Conservation (phyloP, 2,329 filamentous ascomycete genomes). For the Epichloe coenophiala region DNA sequence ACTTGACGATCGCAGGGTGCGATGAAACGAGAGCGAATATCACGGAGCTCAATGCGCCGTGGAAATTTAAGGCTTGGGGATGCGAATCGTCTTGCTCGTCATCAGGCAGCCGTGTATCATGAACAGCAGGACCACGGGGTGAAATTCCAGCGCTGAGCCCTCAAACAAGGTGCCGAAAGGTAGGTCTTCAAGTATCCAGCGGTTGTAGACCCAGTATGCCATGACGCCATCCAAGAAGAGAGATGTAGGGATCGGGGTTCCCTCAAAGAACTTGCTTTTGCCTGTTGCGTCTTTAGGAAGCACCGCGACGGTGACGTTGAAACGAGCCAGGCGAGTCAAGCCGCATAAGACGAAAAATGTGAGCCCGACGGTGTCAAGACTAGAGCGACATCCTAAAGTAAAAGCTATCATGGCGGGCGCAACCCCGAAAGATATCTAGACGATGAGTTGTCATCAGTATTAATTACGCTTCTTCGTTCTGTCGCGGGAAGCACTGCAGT, state of each 20-base stretch:
- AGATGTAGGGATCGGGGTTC: conserved; percentile 88
- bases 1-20: not conserved
- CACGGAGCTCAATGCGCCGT: not conserved
- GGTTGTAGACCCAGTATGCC: conserved; percentile 75
- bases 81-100: conserved; percentile 88
- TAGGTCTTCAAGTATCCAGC: conserved; percentile 67
- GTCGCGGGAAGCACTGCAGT: not conserved
- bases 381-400: conserved; percentile 73
- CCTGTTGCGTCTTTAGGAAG: conserved; percentile 85
- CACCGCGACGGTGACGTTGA: conserved; percentile 87
- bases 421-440: conserved; percentile 89
- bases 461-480: not conserved
- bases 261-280: conserved; percentile 93
- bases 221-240: conserved; percentile 70
- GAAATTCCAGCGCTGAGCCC: conserved; percentile 64
- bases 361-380: conserved; percentile 65
- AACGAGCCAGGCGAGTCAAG: conserved; percentile 82
- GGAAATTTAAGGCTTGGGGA: conserved; percentile 66
- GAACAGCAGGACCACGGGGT: conserved; percentile 71
- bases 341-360: conserved; percentile 90
- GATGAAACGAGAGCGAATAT: not conserved
- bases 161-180: conserved; percentile 58
- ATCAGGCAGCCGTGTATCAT: conserved; percentile 83
- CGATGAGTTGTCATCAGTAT: not conserved
- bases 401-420: conserved; percentile 81